Conservation (phyloP, 2,329 filamentous ascomycete genomes). For the Dissoconium aciculare region DNA sequence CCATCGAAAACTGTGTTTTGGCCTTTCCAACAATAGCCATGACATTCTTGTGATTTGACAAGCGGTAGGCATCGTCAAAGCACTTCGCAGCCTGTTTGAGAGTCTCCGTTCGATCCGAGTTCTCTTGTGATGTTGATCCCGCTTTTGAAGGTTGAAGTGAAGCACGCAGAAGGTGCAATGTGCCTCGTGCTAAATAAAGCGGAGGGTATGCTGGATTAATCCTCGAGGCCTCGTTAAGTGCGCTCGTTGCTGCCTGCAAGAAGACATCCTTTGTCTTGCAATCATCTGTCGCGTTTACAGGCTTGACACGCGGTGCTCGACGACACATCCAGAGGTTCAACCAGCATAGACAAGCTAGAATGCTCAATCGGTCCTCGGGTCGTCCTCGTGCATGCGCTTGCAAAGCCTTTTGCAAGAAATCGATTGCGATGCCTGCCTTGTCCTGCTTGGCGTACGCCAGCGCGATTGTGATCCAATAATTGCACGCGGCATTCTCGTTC, state of each 20-base stretch:
- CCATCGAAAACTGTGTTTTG: conserved; percentile 70
- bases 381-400: conserved; percentile 49
- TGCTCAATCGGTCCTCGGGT: conserved; percentile 68
- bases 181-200: conserved; percentile 78
- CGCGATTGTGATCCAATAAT: conserved; percentile 96
- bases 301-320: conserved; percentile 54
- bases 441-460: conserved; percentile 92
- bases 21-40: conserved; percentile 85
- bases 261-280: conserved; percentile 87
- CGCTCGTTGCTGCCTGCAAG: conserved; percentile 75
- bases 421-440: conserved; percentile 71
- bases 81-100: conserved; percentile 76
- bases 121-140: conserved; percentile 48
- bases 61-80: conserved; percentile 83
- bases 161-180: conserved; percentile 73
- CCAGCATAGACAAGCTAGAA: conserved; percentile 78
- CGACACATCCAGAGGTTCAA: conserved; percentile 80
- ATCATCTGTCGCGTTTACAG: conserved; percentile 48
- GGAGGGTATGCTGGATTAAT: conserved; percentile 88
- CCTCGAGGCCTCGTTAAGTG: conserved; percentile 85
- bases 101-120: conserved; percentile 57
- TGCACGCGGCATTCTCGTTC: conserved; percentile 79
- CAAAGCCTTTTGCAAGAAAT: conserved; percentile 57
- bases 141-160: conserved; percentile 67
- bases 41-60: conserved; percentile 75